phyloP scores from a whole-genome alignment of 495 filamentous ascomycete species.

The Alectoria sarmentosa region DNA sequence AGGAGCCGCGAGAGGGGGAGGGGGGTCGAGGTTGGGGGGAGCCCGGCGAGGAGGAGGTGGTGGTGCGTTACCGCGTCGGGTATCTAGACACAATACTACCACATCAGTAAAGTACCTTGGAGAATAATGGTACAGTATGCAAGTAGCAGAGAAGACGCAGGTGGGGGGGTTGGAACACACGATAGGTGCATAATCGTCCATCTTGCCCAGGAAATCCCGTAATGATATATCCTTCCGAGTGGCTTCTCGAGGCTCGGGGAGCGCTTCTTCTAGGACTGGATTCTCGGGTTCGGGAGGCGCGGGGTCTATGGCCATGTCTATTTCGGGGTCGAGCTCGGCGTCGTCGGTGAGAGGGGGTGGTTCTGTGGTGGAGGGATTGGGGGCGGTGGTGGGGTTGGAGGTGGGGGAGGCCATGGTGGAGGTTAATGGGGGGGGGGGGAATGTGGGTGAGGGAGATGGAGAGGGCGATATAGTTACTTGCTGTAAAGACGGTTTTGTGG shows the following conservation, averaged over 20 bases:
- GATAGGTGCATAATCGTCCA: slow-evolving; percentile 98
- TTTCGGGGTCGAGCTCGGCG: slow-evolving; percentile 37
- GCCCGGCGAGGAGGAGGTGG: slow-evolving; percentile 88
- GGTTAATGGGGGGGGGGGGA: no score
- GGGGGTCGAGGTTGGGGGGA: slow-evolving; percentile 74
- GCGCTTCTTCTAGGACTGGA: slow-evolving; percentile 21
- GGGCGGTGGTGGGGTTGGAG: background rate
- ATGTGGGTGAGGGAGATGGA: background rate
- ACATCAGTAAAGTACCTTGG: background rate
- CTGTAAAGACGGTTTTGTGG: no score
- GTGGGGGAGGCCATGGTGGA: background rate
- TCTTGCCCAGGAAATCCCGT: slow-evolving; percentile 85
- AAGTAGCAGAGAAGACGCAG: background rate
- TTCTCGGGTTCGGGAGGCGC: slow-evolving; percentile 22
- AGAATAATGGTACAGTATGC: background rate
- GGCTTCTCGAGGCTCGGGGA: slow-evolving; percentile 40
- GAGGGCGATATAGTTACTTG: background rate
- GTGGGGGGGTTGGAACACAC: slow-evolving; percentile 43
- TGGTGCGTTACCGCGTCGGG: slow-evolving; percentile 98
- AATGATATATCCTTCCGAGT: slow-evolving; percentile 85
- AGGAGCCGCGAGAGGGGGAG: slow-evolving; percentile 85
- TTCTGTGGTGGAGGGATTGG: slow-evolving; percentile 1
- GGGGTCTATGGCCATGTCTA: slow-evolving; percentile 37
- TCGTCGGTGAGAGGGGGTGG: slow-evolving; percentile 10
- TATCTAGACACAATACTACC: slow-evolving; percentile 50